Evolutionary conservation across 371 early-diverging fungal genomes (phyloP).

Genomic region (Umbelopsis sp.): DNA sequence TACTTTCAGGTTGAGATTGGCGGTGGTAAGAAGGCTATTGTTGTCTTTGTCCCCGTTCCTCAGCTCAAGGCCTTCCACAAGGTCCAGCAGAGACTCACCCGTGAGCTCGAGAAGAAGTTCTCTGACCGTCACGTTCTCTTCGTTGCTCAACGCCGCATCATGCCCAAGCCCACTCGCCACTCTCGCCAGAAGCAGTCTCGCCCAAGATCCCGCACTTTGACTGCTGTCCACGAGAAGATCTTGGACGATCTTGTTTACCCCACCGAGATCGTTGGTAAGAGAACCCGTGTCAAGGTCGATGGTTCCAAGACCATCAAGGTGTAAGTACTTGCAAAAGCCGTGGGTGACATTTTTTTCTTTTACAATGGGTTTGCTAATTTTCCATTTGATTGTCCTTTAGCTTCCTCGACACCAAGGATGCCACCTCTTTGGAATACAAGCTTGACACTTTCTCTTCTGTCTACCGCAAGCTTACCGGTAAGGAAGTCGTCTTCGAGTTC

Average conservation of each 20-base stretch:
- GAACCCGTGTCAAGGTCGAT: constrained; percentile 94
- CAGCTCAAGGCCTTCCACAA: constrained; percentile 91
- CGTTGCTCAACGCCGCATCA: constrained; percentile 94
- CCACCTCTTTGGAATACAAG: constrained; percentile 96
- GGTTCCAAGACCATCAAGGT: constrained; percentile 93
- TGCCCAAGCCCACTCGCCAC: constrained; percentile 88
- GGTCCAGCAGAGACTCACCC: constrained; percentile 90
- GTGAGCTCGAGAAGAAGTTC: constrained; percentile 99
- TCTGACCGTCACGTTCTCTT: constrained; percentile 95
- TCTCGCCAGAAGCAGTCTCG: constrained; percentile 87
- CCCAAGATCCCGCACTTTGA: constrained; percentile 94
- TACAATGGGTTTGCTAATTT: background rate
- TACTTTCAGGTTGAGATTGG: constrained; percentile 80
- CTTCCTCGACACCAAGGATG: constrained; percentile 96
- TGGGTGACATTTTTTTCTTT: no score
- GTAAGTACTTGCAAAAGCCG: constrained; percentile 44
- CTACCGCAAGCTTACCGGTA: constrained; percentile 95
- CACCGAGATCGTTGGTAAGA: constrained; percentile 97
- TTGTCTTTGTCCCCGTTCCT: constrained; percentile 95
- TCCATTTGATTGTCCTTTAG: constrained; percentile 32
- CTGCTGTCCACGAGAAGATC: constrained; percentile 92
- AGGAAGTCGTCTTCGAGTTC: constrained; percentile 98
- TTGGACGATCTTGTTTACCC: constrained; percentile 97
- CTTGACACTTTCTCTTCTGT: constrained; percentile 95
- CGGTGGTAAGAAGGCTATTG: constrained; percentile 92